phyloP scores from a whole-genome alignment of 2,329 filamentous ascomycete genomes.

The Ophiognomonia clavigignenti-juglandacearum region DNA sequence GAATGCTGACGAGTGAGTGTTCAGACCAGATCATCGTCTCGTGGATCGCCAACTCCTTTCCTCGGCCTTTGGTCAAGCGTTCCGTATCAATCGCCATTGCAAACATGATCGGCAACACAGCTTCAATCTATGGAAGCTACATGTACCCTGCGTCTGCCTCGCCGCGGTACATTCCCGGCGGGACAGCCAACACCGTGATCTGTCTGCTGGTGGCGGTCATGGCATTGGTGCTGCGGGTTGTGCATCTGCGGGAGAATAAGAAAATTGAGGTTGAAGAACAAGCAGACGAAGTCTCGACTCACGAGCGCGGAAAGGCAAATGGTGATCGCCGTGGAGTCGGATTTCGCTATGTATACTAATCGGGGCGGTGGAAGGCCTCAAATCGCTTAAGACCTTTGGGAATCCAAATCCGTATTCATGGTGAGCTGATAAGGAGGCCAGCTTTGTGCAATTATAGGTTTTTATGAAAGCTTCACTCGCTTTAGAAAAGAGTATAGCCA shows the following conservation, averaged over 20 bases:
- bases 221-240: slow-evolving; percentile 45
- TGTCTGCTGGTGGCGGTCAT: slow-evolving; percentile 56
- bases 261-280: slow-evolving; percentile 41
- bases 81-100: slow-evolving; percentile 63
- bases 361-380: not conserved
- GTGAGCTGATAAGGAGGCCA: too few species aligned
- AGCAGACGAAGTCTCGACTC: slow-evolving; percentile 15
- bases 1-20: too few species aligned
- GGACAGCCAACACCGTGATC: slow-evolving; percentile 56
- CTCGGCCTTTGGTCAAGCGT: slow-evolving; percentile 63
- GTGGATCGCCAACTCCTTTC: slow-evolving; percentile 64
- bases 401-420: too few species aligned
- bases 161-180: slow-evolving; percentile 45
- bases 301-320: slow-evolving; percentile 29
- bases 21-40: slow-evolving; percentile 56
- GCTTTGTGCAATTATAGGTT: too few species aligned
- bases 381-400: too few species aligned
- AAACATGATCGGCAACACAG: slow-evolving; percentile 60
- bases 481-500: too few species aligned
- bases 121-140: slow-evolving; percentile 42
- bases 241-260: slow-evolving; percentile 56
- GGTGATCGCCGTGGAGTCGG: slow-evolving; percentile 21
- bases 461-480: too few species aligned
- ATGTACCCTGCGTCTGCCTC: slow-evolving; percentile 39
- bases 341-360: slow-evolving; percentile 28